Conservation (phyloP, 306 rosid species). For the Gastrolobium bilobum region DNA sequence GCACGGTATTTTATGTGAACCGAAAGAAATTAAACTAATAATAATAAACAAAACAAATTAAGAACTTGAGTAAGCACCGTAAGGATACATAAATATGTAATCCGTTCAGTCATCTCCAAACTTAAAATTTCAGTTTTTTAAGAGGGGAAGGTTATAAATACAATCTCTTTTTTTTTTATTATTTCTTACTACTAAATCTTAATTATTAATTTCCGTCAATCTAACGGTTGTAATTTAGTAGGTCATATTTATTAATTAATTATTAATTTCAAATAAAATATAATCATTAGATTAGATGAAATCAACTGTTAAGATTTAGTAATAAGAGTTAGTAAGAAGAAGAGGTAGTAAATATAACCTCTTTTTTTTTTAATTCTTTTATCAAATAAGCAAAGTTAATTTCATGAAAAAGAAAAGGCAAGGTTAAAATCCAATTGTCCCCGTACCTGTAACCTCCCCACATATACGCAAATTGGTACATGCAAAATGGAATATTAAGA, state of each 20-base stretch:
- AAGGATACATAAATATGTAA: not conserved
- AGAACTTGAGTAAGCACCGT: constrained; percentile 8
- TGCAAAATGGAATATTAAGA: not conserved
- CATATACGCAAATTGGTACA: constrained; percentile 19
- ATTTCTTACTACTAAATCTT: no score
- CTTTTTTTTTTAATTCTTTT: no score
- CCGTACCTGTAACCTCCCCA: constrained; percentile 1
- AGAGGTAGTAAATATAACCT: no score
- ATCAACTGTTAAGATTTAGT: no score
- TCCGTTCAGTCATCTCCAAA: constrained; percentile 25
- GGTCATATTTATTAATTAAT: no score
- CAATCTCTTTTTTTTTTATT: no score
- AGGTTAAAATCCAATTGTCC: constrained; percentile 20
- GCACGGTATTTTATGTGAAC: constrained; percentile 21
- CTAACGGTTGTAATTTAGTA: no score
- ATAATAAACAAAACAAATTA: constrained; percentile 15
- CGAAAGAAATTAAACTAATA: not conserved
- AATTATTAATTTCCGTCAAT: no score
- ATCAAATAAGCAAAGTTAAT: not conserved
- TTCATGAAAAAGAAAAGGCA: not conserved
- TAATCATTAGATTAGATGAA: no score
- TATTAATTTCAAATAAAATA: no score
- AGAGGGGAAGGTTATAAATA: no score
- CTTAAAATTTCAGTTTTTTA: not conserved
- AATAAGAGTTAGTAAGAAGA: no score